Percentiles rank a stretch among this genome's conserved stretches.
Evolutionary conservation across 129 eudicot genomes (phyloP).

Genomic region (Flaveria trinervia): DNA sequence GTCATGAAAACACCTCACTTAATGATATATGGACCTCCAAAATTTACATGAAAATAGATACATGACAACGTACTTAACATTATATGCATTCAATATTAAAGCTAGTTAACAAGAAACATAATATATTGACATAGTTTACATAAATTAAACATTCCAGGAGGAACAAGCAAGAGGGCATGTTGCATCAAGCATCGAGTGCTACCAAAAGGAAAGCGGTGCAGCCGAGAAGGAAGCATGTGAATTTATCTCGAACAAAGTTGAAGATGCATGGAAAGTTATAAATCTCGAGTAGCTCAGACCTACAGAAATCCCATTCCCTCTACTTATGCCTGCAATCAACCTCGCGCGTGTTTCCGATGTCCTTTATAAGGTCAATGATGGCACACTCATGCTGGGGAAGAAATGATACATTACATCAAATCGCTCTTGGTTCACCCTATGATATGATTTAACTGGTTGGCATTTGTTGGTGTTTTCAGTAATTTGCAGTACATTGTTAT

Average conservation of each 20-base stretch:
- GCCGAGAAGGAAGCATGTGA: constrained; percentile 3
- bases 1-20: no score
- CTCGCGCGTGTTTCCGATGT: neutral
- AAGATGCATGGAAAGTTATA: constrained; percentile 19
- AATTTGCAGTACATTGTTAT: no score
- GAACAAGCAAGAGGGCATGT: constrained; percentile 20
- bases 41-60: no score
- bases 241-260: neutral
- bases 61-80: no score
- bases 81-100: no score
- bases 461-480: no score
- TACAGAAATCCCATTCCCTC: neutral
- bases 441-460: neutral
- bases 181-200: constrained; percentile 14
- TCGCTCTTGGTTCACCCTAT: constrained; percentile 21
- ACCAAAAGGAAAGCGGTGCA: neutral
- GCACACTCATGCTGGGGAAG: constrained; percentile 1
- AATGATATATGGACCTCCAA: no score
- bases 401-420: neutral
- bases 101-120: no score
- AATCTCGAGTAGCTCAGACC: constrained; percentile 15
- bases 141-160: constrained; percentile 13
- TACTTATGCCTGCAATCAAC: constrained; percentile 7
- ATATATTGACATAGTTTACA: no score
- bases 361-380: neutral